Conservation (phyloP, 768 basidiomycete species). For the Podaxis carcinomalis region DNA sequence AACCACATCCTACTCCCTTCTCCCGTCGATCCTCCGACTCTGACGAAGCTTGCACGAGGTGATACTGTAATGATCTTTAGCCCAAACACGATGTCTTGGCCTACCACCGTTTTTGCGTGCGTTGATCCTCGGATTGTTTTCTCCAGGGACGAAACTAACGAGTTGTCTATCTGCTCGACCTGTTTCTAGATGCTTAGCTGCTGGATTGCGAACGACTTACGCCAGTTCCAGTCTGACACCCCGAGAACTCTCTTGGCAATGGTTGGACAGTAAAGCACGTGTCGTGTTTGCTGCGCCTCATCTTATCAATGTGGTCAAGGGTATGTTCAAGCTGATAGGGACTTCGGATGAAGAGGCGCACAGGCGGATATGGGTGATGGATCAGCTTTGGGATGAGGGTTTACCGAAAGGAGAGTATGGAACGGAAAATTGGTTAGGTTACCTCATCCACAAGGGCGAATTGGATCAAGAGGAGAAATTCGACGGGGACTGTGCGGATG, state of each 20-base stretch:
- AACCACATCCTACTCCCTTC: conserved; percentile 14
- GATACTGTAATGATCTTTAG: conserved; percentile 16
- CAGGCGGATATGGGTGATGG: conserved; percentile 15
- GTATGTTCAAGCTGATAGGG: conserved; percentile 18
- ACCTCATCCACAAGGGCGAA: conserved; percentile 14
- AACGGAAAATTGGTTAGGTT: conserved; percentile 12
- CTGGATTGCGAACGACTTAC: conserved; percentile 13
- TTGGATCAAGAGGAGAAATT: conserved; percentile 19
- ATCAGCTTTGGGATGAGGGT: conserved; percentile 10
- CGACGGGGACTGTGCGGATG: conserved; percentile 17
- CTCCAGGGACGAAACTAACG: no score
- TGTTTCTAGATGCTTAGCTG: conserved; percentile 12
- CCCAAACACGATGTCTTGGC: conserved; percentile 15
- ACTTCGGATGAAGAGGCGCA: conserved; percentile 12
- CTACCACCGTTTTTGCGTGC: conserved; percentile 13
- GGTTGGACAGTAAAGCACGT: conserved; percentile 13
- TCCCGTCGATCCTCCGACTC: neutral
- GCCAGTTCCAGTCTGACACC: conserved; percentile 12
- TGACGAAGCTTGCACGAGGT: conserved; percentile 6
- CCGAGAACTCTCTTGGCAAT: conserved; percentile 15
- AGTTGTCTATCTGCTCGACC: neutral
- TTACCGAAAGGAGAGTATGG: conserved; percentile 2
- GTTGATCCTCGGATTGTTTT: neutral
- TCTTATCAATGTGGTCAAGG: conserved; percentile 12
- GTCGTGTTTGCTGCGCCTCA: conserved; percentile 10